These are phyloP conservation scores for Ceratocystis huliohia DNA, from an alignment of 2,329 filamentous ascomycete genomes.

Conservation along the genomic window DNA sequence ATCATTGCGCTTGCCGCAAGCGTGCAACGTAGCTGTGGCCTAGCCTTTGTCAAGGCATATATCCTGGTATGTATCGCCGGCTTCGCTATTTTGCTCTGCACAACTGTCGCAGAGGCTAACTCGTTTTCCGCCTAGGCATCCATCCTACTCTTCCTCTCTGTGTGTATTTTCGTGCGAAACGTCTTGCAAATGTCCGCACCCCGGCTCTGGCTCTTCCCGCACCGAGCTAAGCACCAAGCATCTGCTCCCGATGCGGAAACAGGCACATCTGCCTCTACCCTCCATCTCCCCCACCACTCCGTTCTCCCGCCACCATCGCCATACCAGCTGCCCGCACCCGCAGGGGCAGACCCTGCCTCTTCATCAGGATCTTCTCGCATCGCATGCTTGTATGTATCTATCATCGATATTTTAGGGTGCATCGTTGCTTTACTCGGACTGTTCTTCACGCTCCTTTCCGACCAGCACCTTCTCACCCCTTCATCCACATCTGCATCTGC, in stretches of 20 bases:
- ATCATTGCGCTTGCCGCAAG: conserved; percentile 9
- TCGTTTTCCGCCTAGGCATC: background rate
- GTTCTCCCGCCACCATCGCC: background rate
- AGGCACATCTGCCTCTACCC: background rate
- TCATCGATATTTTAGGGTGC: conserved; percentile 9
- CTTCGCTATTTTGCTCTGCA: background rate
- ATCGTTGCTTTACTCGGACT: conserved; percentile 4
- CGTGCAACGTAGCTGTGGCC: conserved; percentile 2
- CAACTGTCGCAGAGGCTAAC: background rate
- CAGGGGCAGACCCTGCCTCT: background rate
- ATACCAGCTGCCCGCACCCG: background rate
- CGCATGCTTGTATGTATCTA: background rate
- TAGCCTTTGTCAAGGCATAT: conserved; percentile 11
- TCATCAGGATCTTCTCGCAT: background rate
- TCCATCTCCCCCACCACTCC: background rate
- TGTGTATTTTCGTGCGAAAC: conserved; percentile 1
- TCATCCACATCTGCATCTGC: background rate
- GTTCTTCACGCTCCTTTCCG: conserved; percentile 6
- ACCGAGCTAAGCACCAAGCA: background rate
- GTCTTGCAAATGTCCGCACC: background rate
- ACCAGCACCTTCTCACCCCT: conserved; percentile 5
- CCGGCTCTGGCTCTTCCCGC: background rate
- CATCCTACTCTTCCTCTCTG: conserved; percentile 3
- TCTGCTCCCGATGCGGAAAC: background rate
- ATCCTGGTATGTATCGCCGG: conserved; percentile 6